Percentiles rank a stretch among this genome's conserved stretches.
phyloP scores from a whole-genome alignment of 192 early-diverging fungal genomes.

The Chytriomyces hyalinus region DNA sequence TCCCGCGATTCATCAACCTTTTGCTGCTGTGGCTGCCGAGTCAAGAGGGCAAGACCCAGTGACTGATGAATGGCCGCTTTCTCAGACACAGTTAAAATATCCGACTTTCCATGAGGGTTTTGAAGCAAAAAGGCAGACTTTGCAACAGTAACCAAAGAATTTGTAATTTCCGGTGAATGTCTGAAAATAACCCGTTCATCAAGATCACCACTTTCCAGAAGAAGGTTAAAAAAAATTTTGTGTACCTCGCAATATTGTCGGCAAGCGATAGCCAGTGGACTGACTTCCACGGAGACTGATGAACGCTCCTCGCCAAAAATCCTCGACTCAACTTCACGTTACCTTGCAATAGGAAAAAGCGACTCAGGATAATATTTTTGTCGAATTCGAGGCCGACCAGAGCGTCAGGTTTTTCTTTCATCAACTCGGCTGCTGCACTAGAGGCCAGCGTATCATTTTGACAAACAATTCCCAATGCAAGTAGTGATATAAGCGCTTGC shows the following conservation, averaged over 20 bases:
- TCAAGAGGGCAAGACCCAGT: slow-evolving; percentile 26
- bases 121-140: slow-evolving; percentile 22
- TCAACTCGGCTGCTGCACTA: slow-evolving; percentile 68
- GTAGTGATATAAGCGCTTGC: slow-evolving; percentile 68
- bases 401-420: slow-evolving; percentile 52
- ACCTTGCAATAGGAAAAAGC: slow-evolving; percentile 44
- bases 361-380: slow-evolving; percentile 36
- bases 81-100: not conserved
- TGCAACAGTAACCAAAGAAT: slow-evolving; percentile 10
- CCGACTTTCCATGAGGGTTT: not conserved
- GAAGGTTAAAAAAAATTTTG: slow-evolving; percentile 2
- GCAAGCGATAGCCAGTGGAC: slow-evolving; percentile 36
- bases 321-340: slow-evolving; percentile 39
- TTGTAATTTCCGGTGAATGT: slow-evolving; percentile 15
- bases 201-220: not conserved
- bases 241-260: slow-evolving; percentile 32
- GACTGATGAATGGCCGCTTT: slow-evolving; percentile 7
- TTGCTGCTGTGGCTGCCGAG: not conserved
- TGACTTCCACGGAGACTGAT: slow-evolving; percentile 47
- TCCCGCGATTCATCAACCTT: too few relatives aligned
- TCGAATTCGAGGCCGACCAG: slow-evolving; percentile 29
- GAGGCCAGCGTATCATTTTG: slow-evolving; percentile 66
- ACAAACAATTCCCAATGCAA: slow-evolving; percentile 71
- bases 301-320: slow-evolving; percentile 46
- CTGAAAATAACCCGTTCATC: not conserved